Base-by-base conservation (phyloP, 495 filamentous ascomycete species). In the Xylaria acuta region DNA sequence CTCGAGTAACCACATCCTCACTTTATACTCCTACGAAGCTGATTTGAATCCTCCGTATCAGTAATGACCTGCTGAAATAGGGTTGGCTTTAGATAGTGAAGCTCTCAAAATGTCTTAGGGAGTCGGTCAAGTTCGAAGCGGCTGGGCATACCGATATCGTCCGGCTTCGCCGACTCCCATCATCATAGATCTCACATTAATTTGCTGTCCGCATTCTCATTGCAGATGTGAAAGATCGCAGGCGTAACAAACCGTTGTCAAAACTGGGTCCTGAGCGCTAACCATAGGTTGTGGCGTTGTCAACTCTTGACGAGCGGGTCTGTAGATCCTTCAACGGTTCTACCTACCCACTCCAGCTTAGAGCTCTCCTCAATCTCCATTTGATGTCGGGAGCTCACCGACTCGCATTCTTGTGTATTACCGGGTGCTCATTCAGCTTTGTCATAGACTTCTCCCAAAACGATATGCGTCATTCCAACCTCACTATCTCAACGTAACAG, bases 351-450 rank as follows among this genome's bases (percentile, higher is more conserved):
- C 58, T 60, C 58, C 34, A 38, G 34, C 58, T 60, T 36, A 36
- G 34, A 25, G 9, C 47, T 51, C 1, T 3, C 32, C 58, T 20
- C 58, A 38, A 60, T 60, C 14, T 38, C 34, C 34, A 3, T 38
- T 36, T 4, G 34, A 60, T 60, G 58, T 14, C 38, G 32, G 34
- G 38, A 60, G 58, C 20, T 60, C 58, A 60, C 58, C 58, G 58
- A 60, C 58, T 60, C 3, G 4, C 30, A 16, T 60, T 40, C 58
- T n/a, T 7, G 18, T n/a, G 4, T 3, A 7, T 30, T 1, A 38
- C 5, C 14, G 34, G 25, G 2, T n/a, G 11, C n/a, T 51, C 47
- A 22, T 51, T 25, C n/a, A 51, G 47, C 47, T 20, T n/a, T 25
- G 38, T n/a, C 27, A 1, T 14, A 18, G 34, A 32, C 27, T 56